A percentile compares a stretch with the other conserved stretches of the same genome.
Evolutionary conservation across 352 stramenopile species (phyloP).

Genomic region (Phytophthora kernoviae): DNA sequence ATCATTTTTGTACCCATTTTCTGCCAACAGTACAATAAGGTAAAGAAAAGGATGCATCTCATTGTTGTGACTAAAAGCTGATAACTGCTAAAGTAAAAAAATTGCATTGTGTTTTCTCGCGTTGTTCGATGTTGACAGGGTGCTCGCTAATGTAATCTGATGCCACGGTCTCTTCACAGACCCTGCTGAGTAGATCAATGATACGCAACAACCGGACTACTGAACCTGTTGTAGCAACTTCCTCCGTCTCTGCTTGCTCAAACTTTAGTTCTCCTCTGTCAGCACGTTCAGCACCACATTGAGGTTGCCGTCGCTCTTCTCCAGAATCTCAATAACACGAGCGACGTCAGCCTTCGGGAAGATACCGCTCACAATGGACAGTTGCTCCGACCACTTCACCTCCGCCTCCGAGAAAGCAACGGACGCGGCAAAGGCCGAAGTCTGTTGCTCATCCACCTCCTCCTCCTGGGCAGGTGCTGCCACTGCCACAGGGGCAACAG

Average conservation of each 20-base stretch:
- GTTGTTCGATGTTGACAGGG: neutral
- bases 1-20: neutral
- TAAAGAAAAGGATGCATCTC: neutral
- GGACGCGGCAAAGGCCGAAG: conserved; percentile 23
- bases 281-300: conserved; percentile 78
- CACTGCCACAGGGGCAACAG: conserved; percentile 7
- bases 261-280: conserved; percentile 59
- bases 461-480: conserved; percentile 16
- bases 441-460: conserved; percentile 11
- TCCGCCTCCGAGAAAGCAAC: conserved; percentile 64
- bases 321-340: conserved; percentile 61
- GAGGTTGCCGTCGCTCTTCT: conserved; percentile 68
- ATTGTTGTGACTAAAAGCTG: neutral
- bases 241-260: neutral
- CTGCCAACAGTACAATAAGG: neutral
- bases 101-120: neutral
- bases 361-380: conserved; percentile 65
- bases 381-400: conserved; percentile 74
- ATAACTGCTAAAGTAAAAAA: neutral
- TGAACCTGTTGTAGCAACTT: no score
- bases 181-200: no score
- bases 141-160: neutral
- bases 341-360: conserved; percentile 58
- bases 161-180: neutral
- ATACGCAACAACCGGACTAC: no score